Conservation (phyloP, 306 rosid genomes). For the Gleditsia sinensis region DNA sequence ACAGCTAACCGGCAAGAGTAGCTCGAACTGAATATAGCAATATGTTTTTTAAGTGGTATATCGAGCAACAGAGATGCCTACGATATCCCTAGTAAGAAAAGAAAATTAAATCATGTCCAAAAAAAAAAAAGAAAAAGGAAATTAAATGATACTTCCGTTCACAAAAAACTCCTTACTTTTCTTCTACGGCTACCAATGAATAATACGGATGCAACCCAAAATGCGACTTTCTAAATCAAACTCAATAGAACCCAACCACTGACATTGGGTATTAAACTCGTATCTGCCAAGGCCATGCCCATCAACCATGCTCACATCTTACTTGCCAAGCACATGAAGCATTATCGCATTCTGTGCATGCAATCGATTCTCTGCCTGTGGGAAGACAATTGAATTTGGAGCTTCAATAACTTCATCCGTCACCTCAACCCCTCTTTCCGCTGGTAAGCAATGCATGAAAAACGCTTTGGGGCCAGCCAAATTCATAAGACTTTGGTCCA, state of each 20-base stretch:
- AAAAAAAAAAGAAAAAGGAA: no score
- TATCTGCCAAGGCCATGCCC: not conserved
- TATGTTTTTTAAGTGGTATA: not conserved
- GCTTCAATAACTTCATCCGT: slow-evolving; percentile 90
- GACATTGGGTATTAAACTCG: not conserved
- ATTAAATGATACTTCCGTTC: not conserved
- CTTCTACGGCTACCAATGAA: not conserved
- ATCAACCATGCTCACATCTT: slow-evolving; percentile 1
- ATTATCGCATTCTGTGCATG: slow-evolving; percentile 96
- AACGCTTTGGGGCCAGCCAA: slow-evolving; percentile 79
- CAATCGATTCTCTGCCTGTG: slow-evolving; percentile 96
- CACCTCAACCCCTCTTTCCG: slow-evolving; percentile 97
- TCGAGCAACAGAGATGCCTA: no score
- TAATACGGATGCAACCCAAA: not conserved
- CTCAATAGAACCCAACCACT: not conserved
- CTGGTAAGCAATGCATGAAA: slow-evolving; percentile 98
- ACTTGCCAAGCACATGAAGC: slow-evolving; percentile 85
- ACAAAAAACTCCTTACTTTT: not conserved
- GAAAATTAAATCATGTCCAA: no score
- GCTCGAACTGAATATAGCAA: not conserved
- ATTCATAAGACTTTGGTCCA: slow-evolving; percentile 74
- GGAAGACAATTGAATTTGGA: slow-evolving; percentile 86
- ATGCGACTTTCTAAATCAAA: not conserved
- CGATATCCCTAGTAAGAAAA: no score
- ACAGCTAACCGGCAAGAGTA: slow-evolving; percentile 10